phyloP scores from a whole-genome alignment of 148 eudicot species.

The Vaccinium darrowii region DNA sequence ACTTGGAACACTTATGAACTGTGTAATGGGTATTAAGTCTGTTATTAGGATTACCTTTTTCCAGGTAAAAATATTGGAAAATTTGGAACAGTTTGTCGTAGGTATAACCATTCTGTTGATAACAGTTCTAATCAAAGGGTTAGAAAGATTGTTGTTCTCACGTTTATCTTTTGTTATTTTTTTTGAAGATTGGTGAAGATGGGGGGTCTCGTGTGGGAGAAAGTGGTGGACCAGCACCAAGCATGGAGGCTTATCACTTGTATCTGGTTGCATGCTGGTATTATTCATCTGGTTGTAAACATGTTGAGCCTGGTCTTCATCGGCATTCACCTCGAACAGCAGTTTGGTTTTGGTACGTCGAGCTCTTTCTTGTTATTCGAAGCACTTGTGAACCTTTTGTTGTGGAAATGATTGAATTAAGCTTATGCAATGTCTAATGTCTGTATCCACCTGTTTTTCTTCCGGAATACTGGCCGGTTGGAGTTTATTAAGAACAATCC shows the following conservation, averaged over 20 bases:
- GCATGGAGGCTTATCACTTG: conserved; percentile 69
- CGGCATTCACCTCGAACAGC: conserved; percentile 74
- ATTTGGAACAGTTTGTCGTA: neutral
- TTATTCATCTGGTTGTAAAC: conserved; percentile 57
- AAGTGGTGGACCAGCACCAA: conserved; percentile 48
- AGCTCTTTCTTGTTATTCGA: neutral
- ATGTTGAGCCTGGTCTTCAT: conserved; percentile 49
- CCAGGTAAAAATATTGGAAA: neutral
- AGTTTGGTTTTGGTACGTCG: conserved; percentile 59
- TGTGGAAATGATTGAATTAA: neutral
- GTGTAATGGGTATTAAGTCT: conserved; percentile 1
- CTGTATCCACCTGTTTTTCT: neutral
- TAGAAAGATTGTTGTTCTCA: neutral
- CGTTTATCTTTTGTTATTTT: neutral
- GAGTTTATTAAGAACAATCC: neutral
- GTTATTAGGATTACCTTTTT: neutral
- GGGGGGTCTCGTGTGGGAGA: conserved; percentile 52
- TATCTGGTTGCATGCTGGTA: conserved; percentile 69
- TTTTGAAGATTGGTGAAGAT: conserved; percentile 46
- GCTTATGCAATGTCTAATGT: neutral
- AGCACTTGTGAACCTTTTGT: neutral
- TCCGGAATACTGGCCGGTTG: too few species aligned
- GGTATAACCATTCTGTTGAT: neutral
- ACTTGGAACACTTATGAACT: neutral
- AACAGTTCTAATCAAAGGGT: neutral